Evolutionary conservation across 2,329 filamentous ascomycete species (phyloP), one percentile per base, ranked within the genome.

Genomic region (Clonostachys rhizophaga): DNA sequence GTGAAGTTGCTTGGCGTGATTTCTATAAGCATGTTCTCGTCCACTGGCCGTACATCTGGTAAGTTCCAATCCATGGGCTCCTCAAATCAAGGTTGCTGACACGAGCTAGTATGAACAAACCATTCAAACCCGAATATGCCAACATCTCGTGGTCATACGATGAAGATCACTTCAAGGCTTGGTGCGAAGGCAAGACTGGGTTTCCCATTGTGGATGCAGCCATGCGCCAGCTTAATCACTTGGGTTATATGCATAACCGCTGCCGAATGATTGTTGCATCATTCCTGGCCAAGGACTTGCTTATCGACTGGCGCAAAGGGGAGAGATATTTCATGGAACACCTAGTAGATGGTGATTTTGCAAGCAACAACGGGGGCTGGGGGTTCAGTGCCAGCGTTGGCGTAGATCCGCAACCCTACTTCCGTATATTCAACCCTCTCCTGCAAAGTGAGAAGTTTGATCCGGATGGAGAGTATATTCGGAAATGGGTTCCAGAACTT

Each of bases 391-490:
- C 85, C 5, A 81, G 76, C 16, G 84, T 84, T 0, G 87, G 89
- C 2, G 87, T 91, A 7, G 89, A 95, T 63, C 87, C 89, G 2
- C 88, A 95, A 65, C 90, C 91, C 0, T 96, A 95, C 61, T 96
- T 96, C 53, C 78, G 90, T 7, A 87, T 96, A 45, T 96, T 96
- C 67, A 96, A 95, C 57, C 91, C 91, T 1, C 62, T 90, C 41
- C 68, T 89, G 16, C 91, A 96, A 70, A 89, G 86, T 55, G 88
- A 94, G 72, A 91, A 87, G 65, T 95, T 95, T 56, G 91, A 96
- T 60, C 71, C 78, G 0, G 72, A 86, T 0, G 91, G 90, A 0
- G 80, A 82, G 14, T 96, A 92, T 61, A 95, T 96, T 47, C 76
- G 87, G 36, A 81, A 81, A 49, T 96, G 90, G 90, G 74, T 96